Percentiles rank a stretch among this genome's conserved stretches.
phyloP scores from a whole-genome alignment of 345 rosid species.

The Salix viminalis region DNA sequence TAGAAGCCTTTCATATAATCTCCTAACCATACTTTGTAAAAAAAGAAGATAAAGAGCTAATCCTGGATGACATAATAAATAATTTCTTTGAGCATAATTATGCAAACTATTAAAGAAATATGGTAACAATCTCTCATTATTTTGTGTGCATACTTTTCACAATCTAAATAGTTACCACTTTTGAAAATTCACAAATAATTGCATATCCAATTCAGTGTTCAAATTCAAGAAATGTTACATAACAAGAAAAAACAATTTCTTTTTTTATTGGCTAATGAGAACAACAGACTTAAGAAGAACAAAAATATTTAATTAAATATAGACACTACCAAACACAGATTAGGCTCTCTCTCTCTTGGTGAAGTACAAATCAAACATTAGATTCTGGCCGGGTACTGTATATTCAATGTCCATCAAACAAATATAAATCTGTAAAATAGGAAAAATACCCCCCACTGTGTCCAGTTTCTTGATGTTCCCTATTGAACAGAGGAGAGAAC shows the following conservation, averaged over 20 bases:
- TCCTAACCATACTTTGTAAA: not conserved
- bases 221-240: not conserved
- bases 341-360: not conserved
- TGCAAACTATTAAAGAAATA: not conserved
- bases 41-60: not conserved
- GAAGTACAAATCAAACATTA: not conserved
- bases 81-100: not conserved
- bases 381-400: not conserved
- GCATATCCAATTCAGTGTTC: not conserved
- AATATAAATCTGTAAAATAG: no score
- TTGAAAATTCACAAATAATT: not conserved
- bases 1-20: not conserved
- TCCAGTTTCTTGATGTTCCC: not conserved
- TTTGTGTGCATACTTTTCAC: not conserved
- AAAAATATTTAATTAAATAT: no score
- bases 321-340: not conserved
- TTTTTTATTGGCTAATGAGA: not conserved
- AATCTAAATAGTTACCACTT: not conserved
- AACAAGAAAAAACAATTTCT: not conserved
- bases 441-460: not conserved
- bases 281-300: not conserved
- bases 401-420: no score
- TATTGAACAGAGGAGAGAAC: not conserved
- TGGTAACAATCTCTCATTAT: not conserved
- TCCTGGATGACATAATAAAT: not conserved